These are phyloP conservation scores for Beta corolliflora DNA, from an alignment of 179 eudicot species.

Conservation along the genomic window DNA sequence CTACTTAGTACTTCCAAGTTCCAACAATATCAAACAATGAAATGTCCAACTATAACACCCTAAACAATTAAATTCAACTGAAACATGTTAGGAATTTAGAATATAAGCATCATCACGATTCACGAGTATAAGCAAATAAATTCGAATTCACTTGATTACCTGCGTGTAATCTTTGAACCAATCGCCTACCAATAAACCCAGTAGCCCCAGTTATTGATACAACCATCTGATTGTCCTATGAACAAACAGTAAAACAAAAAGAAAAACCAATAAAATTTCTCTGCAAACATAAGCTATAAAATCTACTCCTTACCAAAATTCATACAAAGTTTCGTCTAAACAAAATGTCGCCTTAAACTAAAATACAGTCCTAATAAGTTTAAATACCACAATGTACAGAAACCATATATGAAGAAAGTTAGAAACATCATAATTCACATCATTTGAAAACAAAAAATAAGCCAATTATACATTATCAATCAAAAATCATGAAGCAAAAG, in stretches of 20 bases:
- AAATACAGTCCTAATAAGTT: background rate
- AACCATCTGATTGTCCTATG: slow-evolving; percentile 62
- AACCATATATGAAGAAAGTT: no score
- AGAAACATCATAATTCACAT: no score
- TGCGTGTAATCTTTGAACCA: slow-evolving; percentile 78
- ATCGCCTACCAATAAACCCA: slow-evolving; percentile 82
- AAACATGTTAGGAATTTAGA: background rate
- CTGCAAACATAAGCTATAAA: background rate
- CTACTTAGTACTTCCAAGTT: background rate
- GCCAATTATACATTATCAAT: background rate
- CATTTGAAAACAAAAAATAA: background rate
- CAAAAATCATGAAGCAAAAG: background rate
- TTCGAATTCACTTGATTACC: slow-evolving; percentile 40
- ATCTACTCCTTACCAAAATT: background rate
- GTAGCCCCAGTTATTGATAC: slow-evolving; percentile 97
- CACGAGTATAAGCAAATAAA: background rate
- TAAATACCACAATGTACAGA: slow-evolving; percentile 3
- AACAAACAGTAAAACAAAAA: slow-evolving; percentile 13
- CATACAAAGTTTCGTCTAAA: background rate
- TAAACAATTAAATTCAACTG: background rate
- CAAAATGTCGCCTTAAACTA: background rate
- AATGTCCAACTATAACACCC: background rate
- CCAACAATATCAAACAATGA: background rate
- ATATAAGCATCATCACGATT: background rate
- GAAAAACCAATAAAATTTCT: background rate